Conservation (phyloP, 73 alveolate species). For the Tetrahymena thermophila region DNA sequence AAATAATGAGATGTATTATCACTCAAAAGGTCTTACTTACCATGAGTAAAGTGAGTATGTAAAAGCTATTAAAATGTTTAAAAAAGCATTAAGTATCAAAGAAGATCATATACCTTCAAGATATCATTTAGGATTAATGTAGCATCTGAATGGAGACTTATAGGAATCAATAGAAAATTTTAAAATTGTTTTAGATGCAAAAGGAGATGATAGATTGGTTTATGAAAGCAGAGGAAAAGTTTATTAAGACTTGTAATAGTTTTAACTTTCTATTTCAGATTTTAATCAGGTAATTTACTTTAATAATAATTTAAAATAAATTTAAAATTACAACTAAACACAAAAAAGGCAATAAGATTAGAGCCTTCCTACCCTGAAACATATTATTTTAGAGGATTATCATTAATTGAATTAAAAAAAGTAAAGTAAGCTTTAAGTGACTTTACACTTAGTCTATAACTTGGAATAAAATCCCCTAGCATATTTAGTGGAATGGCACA, state of each 20-base stretch:
- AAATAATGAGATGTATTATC: constrained; percentile 67
- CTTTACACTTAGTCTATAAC: constrained; percentile 50
- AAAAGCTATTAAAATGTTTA: constrained; percentile 75
- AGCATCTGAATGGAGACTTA: constrained; percentile 54
- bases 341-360: constrained; percentile 44
- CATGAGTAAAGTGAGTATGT: constrained; percentile 53
- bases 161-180: constrained; percentile 61
- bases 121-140: constrained; percentile 75
- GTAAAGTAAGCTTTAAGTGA: constrained; percentile 68
- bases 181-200: constrained; percentile 53
- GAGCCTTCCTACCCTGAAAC: constrained; percentile 61
- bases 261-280: constrained; percentile 63
- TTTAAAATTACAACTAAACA: not conserved
- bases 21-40: constrained; percentile 81
- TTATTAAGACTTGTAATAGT: constrained; percentile 73
- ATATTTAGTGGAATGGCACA: constrained; percentile 75
- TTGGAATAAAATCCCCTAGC: constrained; percentile 49
- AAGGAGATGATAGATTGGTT: constrained; percentile 55
- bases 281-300: constrained; percentile 37
- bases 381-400: constrained; percentile 74
- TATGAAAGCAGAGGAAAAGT: constrained; percentile 70
- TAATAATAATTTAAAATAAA: too few species aligned
- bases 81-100: constrained; percentile 54
- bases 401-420: constrained; percentile 54
- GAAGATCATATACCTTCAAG: constrained; percentile 53